Conservation (phyloP, 2,329 filamentous ascomycete genomes). For the Corinectria fuckeliana region DNA sequence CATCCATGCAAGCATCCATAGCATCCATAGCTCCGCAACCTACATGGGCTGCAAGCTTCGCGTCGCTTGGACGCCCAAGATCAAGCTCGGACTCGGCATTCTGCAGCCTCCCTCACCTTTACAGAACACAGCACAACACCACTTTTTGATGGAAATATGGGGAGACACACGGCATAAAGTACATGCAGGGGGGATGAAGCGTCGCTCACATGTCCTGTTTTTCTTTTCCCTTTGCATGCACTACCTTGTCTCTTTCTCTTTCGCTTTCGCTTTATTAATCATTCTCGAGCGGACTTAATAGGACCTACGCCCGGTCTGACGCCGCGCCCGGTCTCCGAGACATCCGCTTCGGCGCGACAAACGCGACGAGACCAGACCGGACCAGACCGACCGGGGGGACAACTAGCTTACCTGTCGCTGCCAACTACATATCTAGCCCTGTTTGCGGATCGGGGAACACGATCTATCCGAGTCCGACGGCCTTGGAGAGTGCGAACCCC, state of each 20-base stretch:
- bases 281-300: conserved; percentile 12
- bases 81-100: background rate
- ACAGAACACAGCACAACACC: too few relatives aligned
- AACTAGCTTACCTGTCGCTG: background rate
- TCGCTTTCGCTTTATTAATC: background rate
- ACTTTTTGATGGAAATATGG: too few relatives aligned
- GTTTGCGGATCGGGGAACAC: conserved; percentile 6
- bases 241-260: too few relatives aligned
- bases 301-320: conserved; percentile 9
- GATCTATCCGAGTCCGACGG: conserved; percentile 15
- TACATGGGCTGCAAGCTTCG: background rate
- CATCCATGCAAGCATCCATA: too few relatives aligned
- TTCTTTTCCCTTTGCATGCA: too few relatives aligned
- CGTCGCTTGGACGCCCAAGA: too few relatives aligned
- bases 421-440: background rate
- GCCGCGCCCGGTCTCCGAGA: conserved; percentile 9
- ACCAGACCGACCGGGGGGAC: too few relatives aligned
- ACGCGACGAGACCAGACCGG: background rate
- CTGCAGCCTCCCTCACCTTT: too few relatives aligned
- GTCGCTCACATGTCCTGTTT: too few relatives aligned
- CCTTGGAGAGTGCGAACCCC: background rate
- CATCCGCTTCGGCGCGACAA: conserved; percentile 5
- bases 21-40: background rate
- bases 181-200: too few relatives aligned
- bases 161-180: too few relatives aligned